Percentiles rank a stretch among this genome's conserved stretches.
Conservation (phyloP, 805 yeast species). For the Wickerhamomyces xylosicus region DNA sequence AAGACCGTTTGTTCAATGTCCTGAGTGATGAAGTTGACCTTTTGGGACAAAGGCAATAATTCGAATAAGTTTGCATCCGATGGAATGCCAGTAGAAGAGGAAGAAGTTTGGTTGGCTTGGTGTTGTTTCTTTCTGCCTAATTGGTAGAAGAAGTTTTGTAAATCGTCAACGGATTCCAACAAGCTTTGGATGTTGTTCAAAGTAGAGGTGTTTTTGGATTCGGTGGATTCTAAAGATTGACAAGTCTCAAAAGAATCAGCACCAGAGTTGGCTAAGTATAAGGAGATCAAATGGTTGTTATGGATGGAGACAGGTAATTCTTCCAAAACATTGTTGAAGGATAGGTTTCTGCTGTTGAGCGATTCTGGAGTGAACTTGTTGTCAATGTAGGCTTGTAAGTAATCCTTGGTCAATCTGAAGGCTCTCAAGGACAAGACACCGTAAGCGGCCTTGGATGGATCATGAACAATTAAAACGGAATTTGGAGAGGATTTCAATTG, state of each 20-base stretch:
- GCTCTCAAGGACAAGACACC: constrained; percentile 60
- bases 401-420: constrained; percentile 53
- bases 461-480: constrained; percentile 51
- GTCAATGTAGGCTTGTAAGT: constrained; percentile 36
- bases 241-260: constrained; percentile 13
- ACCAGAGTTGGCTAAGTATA: constrained; percentile 32
- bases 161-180: constrained; percentile 18
- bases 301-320: constrained; percentile 59
- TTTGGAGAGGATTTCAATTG: constrained; percentile 45
- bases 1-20: constrained; percentile 18
- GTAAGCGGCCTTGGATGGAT: constrained; percentile 56
- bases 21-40: constrained; percentile 17
- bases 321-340: constrained; percentile 56
- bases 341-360: constrained; percentile 47
- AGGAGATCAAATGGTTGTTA: constrained; percentile 57
- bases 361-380: constrained; percentile 59
- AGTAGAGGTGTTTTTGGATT: constrained; percentile 10
- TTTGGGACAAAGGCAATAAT: constrained; percentile 22
- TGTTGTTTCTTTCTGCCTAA: constrained; percentile 14
- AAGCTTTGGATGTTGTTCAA: constrained; percentile 13
- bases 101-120: neutral
- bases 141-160: constrained; percentile 17
- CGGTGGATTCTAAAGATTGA: constrained; percentile 11
- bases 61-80: constrained; percentile 12
- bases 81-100: constrained; percentile 1